Percentiles rank a stretch among this genome's conserved stretches.
Conservation (phyloP, 2,329 filamentous ascomycete species). For the Zymoseptoria brevis region DNA sequence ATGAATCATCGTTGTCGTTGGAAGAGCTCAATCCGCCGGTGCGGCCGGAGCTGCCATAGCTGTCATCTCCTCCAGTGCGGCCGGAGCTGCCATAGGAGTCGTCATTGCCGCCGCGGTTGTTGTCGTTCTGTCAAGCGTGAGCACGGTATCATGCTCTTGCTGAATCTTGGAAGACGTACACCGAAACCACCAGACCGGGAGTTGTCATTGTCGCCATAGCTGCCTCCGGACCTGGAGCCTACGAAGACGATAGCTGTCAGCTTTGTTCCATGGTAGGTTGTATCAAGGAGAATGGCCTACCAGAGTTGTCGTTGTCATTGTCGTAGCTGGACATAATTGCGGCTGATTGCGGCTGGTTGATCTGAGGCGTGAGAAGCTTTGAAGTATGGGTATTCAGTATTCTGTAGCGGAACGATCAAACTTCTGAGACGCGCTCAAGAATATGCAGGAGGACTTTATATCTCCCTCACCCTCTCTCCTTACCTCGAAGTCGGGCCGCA, state of each 20-base stretch:
- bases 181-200: conserved; percentile 8
- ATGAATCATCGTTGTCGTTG: conserved; percentile 2
- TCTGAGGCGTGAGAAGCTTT: not conserved
- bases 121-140: not conserved
- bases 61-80: conserved; percentile 8
- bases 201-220: conserved; percentile 2
- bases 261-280: not conserved
- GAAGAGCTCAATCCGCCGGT: not conserved
- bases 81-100: conserved; percentile 10
- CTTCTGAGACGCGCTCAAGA: not conserved
- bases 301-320: conserved; percentile 6
- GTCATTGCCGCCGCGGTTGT: conserved; percentile 1
- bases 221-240: conserved; percentile 7
- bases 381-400: not conserved
- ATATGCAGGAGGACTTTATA: not conserved
- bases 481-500: not conserved
- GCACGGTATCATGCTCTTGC: not conserved
- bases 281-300: not conserved
- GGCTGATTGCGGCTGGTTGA: not conserved
- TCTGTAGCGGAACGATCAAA: not conserved
- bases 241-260: conserved; percentile 3
- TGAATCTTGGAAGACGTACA: conserved; percentile 7
- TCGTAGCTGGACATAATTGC: conserved; percentile 12
- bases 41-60: conserved; percentile 8
- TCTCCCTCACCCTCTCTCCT: not conserved